Base-by-base conservation (phyloP, 768 basidiomycete species). In the Sutorius australiensis region DNA sequence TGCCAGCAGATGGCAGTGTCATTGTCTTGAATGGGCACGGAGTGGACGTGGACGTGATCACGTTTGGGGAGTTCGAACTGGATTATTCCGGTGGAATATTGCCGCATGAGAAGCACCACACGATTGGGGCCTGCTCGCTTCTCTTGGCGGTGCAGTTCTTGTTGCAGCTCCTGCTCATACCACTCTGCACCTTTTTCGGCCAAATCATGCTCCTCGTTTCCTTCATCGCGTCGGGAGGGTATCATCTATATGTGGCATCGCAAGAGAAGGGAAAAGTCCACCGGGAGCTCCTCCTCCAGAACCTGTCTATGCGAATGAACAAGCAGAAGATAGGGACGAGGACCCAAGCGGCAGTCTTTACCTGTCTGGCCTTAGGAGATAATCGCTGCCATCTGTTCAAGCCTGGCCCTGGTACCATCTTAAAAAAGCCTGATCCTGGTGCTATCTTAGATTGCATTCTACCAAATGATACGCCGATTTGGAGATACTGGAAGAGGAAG, bases 1-100 rank as follows among this genome's bases (percentile, higher is more conserved):
- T 52, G 8, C 55, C 40, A 5, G 39, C 12, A 1, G 62, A 63
- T 28, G 63, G 56, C 32, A 56, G 53, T 24, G 40, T 63, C 3
- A 52, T 72, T 21, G 39, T 71, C 27, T 37, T 71, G 54, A 61
- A 60, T 47, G 72, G 69, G 34, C 24, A 48, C 4, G 71, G 70
- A 51, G 54, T 49, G 1, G 59, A 57, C 13, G 64, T 72, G 34
- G 66, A 64, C 38, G 38, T 58, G 6, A 32, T 73, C 45, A 71
- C 66, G 1, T 67, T 62, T 42, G 71, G 71, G n/a, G 59, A 46
- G 30, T 71, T 72, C 48, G 51, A 56, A 34, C 67, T 73, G 28
- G 63, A 64, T 39, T 67, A 56, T 30, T 48, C 65, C 3, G 3
- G 5, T 0, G 52, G 55, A 30, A 46, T 61, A 47, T 13, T 46